Base-by-base conservation (phyloP, 768 basidiomycete species). In the Piloderma croceum region DNA sequence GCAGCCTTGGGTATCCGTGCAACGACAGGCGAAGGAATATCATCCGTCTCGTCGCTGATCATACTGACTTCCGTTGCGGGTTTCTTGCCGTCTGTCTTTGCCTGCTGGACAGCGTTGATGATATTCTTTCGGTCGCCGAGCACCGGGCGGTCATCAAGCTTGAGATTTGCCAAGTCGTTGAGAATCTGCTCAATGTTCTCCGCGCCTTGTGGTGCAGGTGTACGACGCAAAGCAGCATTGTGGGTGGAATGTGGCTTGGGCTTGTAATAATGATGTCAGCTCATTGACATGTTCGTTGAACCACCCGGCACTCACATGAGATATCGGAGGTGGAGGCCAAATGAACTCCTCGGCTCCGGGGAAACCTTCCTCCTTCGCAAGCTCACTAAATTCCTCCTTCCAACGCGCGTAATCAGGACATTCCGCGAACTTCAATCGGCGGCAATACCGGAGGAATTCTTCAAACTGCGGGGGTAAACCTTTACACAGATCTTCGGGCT, bases 381-480 rank as follows among this genome's bases (percentile, higher is more conserved):
- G 71, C 32, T 70, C 69, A 34, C 69, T 60, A 56, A 89, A 88
- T 46, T 74, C 73, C n/a, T 73, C 63, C 19, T 70, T 67, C 85
- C 85, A 89, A 7, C 56, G 55, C 2, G 57, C 65, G 44, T 89
- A 89, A 52, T 87, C 77, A 7, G 85, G 85, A 31, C 66, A 61
- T 36, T 83, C 80, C n/a, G 68, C 63, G 53, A 86, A 89, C 34
- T 72, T 70, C 57, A 88, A 64, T 57, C 74, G 69, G 35, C 86
- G 68, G 50, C 80, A 83, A 56, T 85, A 87, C 38, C 76, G 63
- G 39, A 89, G 62, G 46, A 88, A 85, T 36, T 85, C 83, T 59
- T 88, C 85, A 43, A 88, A 88, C 50, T 76, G 79, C 3, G 65
- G 63, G 1, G 85, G 85, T 21, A 89, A 60, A 13, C 81, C 79